Conservation (phyloP, 2,329 filamentous ascomycete genomes). For the Mariannaea sp. region DNA sequence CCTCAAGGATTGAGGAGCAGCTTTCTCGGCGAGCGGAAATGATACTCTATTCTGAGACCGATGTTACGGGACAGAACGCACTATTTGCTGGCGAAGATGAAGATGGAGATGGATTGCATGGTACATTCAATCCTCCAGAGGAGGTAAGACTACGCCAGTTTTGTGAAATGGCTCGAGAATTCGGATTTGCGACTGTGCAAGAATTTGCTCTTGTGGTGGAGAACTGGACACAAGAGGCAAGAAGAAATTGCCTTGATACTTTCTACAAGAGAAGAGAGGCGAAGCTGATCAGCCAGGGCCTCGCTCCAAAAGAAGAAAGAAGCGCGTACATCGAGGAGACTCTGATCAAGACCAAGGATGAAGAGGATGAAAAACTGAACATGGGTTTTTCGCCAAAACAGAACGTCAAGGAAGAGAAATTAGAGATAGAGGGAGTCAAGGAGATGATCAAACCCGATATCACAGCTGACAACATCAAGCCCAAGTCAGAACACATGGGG, state of each 20-base stretch:
- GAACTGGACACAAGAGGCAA: conserved; percentile 82
- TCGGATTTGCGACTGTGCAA: conserved; percentile 75
- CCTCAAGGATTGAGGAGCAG: conserved; percentile 86
- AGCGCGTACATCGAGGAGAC: conserved; percentile 21
- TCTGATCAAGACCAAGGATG: conserved; percentile 19
- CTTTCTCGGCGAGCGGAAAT: conserved; percentile 78
- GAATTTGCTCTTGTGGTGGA: conserved; percentile 93
- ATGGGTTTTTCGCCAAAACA: conserved; percentile 11
- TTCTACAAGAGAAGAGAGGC: conserved; percentile 76
- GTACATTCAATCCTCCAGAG: conserved; percentile 71
- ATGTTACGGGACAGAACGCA: conserved; percentile 55
- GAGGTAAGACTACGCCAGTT: conserved; percentile 82
- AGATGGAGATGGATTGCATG: conserved; percentile 40
- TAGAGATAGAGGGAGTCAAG: conserved; percentile 23
- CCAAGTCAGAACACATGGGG: conserved; percentile 26
- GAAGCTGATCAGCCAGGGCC: conserved; percentile 45
- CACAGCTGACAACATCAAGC: background rate
- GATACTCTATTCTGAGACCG: conserved; percentile 50
- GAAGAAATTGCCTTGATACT: conserved; percentile 75
- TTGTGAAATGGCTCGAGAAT: conserved; percentile 82
- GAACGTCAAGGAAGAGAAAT: conserved; percentile 15
- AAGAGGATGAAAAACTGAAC: conserved; percentile 20
- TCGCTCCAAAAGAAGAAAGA: conserved; percentile 34
- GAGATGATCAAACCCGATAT: conserved; percentile 20
- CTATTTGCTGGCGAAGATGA: conserved; percentile 64